Percentiles rank a stretch among this genome's conserved stretches.
These are phyloP conservation scores for Acephala macrosclerotiorum DNA, from an alignment of 2,329 filamentous ascomycete species.

Conservation along the genomic window DNA sequence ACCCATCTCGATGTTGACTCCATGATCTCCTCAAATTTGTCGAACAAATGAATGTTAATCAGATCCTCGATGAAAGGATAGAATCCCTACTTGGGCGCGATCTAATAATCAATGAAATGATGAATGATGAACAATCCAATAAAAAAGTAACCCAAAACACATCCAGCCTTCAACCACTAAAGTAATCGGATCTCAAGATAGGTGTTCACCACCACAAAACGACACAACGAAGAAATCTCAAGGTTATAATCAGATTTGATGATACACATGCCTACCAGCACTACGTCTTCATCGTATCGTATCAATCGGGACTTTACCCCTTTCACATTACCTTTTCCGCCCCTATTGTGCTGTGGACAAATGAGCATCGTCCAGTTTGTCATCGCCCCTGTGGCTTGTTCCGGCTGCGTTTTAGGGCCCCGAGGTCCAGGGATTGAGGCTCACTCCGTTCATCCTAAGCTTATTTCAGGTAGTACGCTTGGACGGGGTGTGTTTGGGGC, in stretches of 20 bases:
- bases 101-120: no score
- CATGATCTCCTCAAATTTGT: neutral
- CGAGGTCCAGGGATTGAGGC: neutral
- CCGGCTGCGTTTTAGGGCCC: conserved; percentile 4
- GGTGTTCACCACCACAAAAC: no score
- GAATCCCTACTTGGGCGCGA: no score
- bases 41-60: no score
- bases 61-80: no score
- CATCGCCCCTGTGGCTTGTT: neutral
- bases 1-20: conserved; percentile 3
- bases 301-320: neutral
- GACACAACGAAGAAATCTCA: neutral
- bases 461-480: neutral
- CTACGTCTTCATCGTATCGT: neutral
- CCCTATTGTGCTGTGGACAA: neutral
- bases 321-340: neutral
- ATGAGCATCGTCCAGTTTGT: conserved; percentile 7
- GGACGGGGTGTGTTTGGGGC: neutral
- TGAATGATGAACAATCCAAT: no score
- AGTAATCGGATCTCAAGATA: no score
- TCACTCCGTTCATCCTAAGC: no score
- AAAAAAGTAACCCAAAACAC: no score
- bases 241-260: conserved; percentile 3
- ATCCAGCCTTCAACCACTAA: no score
- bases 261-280: neutral